Conservation (phyloP, 2,329 filamentous ascomycete species). For the Fusarium keratoplasticum region DNA sequence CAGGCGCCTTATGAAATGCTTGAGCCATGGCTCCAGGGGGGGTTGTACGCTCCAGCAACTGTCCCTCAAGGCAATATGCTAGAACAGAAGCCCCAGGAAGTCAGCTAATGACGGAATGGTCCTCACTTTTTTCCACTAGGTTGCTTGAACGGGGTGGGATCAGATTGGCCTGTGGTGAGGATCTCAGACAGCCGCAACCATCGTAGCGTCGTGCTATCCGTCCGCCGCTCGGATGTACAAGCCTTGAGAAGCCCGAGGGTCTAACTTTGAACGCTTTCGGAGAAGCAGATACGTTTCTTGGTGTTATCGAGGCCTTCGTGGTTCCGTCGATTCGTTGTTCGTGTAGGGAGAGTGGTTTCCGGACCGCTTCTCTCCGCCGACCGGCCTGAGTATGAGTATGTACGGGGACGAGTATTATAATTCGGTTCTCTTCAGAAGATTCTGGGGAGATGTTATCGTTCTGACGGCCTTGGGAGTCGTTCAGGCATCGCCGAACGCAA, state of each 20-base stretch:
- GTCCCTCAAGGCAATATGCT: background rate
- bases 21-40: background rate
- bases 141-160: no score
- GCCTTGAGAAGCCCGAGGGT: background rate
- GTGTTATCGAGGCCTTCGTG: background rate
- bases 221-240: background rate
- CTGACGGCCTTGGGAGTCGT: background rate
- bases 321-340: background rate
- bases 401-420: no score
- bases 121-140: no score
- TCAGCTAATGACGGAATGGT: accelerated
- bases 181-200: background rate
- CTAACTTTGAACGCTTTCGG: background rate
- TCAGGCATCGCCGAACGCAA: background rate
- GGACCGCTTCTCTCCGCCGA: background rate
- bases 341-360: background rate
- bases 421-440: no score
- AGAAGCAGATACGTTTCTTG: background rate
- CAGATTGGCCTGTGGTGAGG: background rate
- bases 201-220: background rate
- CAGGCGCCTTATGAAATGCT: background rate
- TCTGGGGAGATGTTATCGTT: no score
- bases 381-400: background rate
- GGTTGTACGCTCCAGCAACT: no score
- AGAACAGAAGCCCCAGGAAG: no score